phyloP scores from a whole-genome alignment of 768 basidiomycete species.

The Lactifluus pinguis region DNA sequence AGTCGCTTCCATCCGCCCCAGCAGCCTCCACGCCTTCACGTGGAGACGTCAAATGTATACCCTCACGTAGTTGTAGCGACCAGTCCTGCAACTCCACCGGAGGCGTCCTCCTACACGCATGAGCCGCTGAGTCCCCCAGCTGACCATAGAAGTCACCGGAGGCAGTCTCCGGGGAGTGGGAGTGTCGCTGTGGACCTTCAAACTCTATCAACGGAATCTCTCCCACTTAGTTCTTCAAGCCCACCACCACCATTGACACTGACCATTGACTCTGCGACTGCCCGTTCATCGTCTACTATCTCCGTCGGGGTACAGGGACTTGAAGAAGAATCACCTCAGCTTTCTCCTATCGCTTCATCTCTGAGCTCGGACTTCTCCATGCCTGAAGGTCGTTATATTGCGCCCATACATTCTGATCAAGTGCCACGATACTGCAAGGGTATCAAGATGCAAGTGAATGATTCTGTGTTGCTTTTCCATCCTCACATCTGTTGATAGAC shows the following conservation, averaged over 20 bases:
- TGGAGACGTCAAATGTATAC: background rate
- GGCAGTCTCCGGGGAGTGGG: background rate
- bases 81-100: background rate
- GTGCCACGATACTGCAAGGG: constrained; percentile 4
- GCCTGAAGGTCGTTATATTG: background rate
- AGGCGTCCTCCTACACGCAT: background rate
- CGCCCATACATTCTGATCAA: constrained; percentile 6
- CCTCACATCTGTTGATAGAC: background rate
- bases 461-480: background rate
- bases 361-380: background rate
- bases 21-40: background rate
- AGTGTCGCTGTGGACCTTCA: background rate
- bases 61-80: background rate
- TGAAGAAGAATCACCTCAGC: background rate
- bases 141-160: background rate
- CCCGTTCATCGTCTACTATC: background rate
- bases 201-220: constrained; percentile 5
- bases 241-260: background rate
- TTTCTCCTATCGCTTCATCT: background rate
- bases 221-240: background rate
- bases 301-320: background rate
- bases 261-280: background rate
- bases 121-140: background rate
- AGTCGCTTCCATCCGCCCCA: background rate
- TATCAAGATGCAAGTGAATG: background rate